These are phyloP conservation scores for Tetrapisispora pingtungensis DNA, from an alignment of 805 yeast species.

Conservation along the genomic window DNA sequence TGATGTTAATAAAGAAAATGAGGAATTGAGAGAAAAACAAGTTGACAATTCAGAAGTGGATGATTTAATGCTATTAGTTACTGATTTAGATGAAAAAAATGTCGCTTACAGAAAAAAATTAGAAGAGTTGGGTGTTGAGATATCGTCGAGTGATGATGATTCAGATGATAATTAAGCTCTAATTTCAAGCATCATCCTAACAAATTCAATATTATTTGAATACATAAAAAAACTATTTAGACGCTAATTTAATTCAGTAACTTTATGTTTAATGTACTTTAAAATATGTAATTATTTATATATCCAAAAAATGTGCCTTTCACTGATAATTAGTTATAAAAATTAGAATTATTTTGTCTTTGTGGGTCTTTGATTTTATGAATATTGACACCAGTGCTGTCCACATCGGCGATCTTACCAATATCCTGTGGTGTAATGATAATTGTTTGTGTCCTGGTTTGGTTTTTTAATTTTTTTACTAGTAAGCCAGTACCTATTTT, in stretches of 20 bases:
- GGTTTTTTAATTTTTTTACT: constrained; percentile 51
- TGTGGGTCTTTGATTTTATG: constrained; percentile 46
- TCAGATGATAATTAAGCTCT: constrained; percentile 41
- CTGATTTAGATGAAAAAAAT: constrained; percentile 65
- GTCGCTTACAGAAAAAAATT: constrained; percentile 45
- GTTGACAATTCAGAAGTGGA: constrained; percentile 33
- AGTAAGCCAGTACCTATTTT: constrained; percentile 67
- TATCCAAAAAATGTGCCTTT: too few species aligned
- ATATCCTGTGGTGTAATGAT: constrained; percentile 93
- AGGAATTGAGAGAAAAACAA: constrained; percentile 5
- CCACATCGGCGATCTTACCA: constrained; percentile 48
- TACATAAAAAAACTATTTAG: too few species aligned
- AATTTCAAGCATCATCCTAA: too few species aligned
- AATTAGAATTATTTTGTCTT: constrained; percentile 24
- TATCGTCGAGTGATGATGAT: constrained; percentile 66
- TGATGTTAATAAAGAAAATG: constrained; percentile 3
- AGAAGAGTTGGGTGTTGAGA: constrained; percentile 43
- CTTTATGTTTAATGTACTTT: too few species aligned
- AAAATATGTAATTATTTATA: too few species aligned
- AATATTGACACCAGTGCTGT: constrained; percentile 50
- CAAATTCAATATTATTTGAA: too few species aligned
- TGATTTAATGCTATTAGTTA: constrained; percentile 64
- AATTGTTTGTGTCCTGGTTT: constrained; percentile 67
- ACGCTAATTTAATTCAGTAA: too few species aligned
- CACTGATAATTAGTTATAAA: constrained; percentile 1